Base-by-base conservation (phyloP, 2,329 filamentous ascomycete genomes). In the Cladorrhinum sp. region DNA sequence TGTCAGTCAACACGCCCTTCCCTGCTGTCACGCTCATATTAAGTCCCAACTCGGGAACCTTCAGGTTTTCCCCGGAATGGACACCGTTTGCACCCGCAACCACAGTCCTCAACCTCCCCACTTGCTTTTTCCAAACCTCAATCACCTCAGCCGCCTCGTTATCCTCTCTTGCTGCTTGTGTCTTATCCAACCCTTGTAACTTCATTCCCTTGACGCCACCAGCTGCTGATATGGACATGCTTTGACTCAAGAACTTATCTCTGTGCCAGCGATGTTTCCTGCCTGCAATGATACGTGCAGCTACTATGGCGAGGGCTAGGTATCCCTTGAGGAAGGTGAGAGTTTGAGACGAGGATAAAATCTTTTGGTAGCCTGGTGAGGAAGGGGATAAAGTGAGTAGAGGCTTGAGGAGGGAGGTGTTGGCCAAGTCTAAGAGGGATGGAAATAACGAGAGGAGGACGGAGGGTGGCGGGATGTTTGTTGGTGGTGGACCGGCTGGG, bases 221-320 rank as follows among this genome's bases (percentile, higher is more conserved):
- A 1, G 51, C 29, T 16, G 86, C 85, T 1, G 91, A 91, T 63
- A 98, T 96, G 59, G 89, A 87, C 90, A 96, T 96, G 70, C 88
- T 88, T 73, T 96, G 92, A 1, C 90, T 85, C 12, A 98, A 79
- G 63, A 92, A 86, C 63, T 85, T 88, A 74, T 98, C 93, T 57
- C 93, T 85, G 72, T 96, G 93, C 93, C 93, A 98, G 59, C 93
- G 88, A 55, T 90, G 78, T 69, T 91, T 92, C 60, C 93, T 87
- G 10, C 93, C 93, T 1, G 91, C 90, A 60, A 97, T 87, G 54
- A 97, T 83, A 50, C 88, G 89, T n/a, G 86, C 90, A 23, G 89
- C 87, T 10, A 92, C 90, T 2, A 80, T 81, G 0, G 83, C 84
- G 4, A 91, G 75, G 60, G 78, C 78, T 2, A 92, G 74, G 65